Evolutionary conservation across 1,139 yeast species (phyloP).

Genomic region (Candida frijolesensis): DNA sequence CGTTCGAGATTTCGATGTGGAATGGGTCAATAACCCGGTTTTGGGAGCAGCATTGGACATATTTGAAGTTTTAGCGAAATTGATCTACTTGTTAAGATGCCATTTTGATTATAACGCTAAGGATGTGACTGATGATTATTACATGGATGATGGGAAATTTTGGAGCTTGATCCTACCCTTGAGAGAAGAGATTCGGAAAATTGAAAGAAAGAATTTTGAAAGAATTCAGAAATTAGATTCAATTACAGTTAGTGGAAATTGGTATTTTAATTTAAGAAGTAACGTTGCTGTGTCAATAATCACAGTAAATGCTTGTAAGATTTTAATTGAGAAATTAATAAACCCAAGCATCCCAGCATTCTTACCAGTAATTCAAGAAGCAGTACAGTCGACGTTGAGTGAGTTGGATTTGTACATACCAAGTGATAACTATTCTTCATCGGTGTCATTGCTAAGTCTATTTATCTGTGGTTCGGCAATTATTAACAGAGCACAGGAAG

Average conservation of each 20-base stretch:
- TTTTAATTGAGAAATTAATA: constrained; percentile 10
- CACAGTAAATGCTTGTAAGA: constrained; percentile 12
- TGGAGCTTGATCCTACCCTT: constrained; percentile 11
- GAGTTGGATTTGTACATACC: constrained; percentile 12
- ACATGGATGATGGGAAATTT: constrained; percentile 9
- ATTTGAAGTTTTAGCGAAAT: constrained; percentile 12
- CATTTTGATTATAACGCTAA: constrained; percentile 9
- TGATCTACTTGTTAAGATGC: constrained; percentile 11
- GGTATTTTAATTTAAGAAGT: constrained; percentile 9
- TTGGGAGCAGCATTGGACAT: constrained; percentile 11
- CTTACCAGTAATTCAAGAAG: constrained; percentile 11
- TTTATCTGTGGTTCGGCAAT: constrained; percentile 12
- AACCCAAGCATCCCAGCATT: constrained; percentile 15
- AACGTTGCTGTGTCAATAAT: constrained; percentile 14
- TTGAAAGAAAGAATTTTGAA: constrained; percentile 5
- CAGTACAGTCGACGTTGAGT: constrained; percentile 8
- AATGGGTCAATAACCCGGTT: constrained; percentile 15
- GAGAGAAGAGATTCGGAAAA: constrained; percentile 3
- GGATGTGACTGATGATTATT: constrained; percentile 3
- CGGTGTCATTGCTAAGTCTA: constrained; percentile 8
- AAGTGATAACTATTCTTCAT: constrained; percentile 11
- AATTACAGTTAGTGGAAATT: constrained; percentile 2
- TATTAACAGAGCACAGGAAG: constrained; percentile 6
- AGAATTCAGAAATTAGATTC: constrained; percentile 5
- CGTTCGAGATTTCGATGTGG: constrained; percentile 10